phyloP scores from a whole-genome alignment of 768 basidiomycete species.

The Serpula lacrymans region DNA sequence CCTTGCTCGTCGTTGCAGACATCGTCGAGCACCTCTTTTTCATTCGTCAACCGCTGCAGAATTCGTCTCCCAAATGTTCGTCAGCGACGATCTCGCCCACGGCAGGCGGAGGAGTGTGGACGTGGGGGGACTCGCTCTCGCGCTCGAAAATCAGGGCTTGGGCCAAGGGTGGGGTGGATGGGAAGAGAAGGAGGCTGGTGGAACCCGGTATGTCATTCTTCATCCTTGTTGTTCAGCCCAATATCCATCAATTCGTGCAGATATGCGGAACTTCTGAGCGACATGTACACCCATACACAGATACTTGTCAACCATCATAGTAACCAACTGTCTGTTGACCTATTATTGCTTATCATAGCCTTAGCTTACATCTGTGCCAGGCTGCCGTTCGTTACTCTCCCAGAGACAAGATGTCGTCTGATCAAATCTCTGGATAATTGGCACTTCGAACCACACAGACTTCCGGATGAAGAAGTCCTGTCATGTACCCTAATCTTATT shows the following conservation, averaged over 20 bases:
- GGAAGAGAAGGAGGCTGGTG: conserved; percentile 45
- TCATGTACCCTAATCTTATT: conserved; percentile 84
- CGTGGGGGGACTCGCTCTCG: conserved; percentile 83
- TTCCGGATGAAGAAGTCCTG: conserved; percentile 79
- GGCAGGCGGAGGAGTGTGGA: conserved; percentile 77
- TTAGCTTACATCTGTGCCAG: conserved; percentile 29
- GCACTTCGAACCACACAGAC: conserved; percentile 87
- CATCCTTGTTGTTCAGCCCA: not conserved
- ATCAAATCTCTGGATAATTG: conserved; percentile 72
- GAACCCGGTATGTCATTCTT: conserved; percentile 43
- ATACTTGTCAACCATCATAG: conserved; percentile 59
- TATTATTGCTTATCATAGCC: not conserved
- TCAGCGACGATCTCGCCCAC: conserved; percentile 24
- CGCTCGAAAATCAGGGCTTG: conserved; percentile 56
- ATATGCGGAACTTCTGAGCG: conserved; percentile 79
- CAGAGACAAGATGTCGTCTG: conserved; percentile 54
- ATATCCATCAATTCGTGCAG: conserved; percentile 30
- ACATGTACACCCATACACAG: conserved; percentile 80
- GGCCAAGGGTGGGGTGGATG: conserved; percentile 72
- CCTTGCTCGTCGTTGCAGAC: not conserved
- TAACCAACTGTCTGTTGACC: conserved; percentile 20
- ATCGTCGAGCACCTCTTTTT: not conserved
- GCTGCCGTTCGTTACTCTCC: conserved; percentile 45
- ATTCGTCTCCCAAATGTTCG: conserved; percentile 17
- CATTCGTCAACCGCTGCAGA: too few species aligned